A percentile compares a stretch with the other conserved stretches of the same genome.
phyloP scores from a whole-genome alignment of 805 yeast species.

The Komagataella pseudopastoris region DNA sequence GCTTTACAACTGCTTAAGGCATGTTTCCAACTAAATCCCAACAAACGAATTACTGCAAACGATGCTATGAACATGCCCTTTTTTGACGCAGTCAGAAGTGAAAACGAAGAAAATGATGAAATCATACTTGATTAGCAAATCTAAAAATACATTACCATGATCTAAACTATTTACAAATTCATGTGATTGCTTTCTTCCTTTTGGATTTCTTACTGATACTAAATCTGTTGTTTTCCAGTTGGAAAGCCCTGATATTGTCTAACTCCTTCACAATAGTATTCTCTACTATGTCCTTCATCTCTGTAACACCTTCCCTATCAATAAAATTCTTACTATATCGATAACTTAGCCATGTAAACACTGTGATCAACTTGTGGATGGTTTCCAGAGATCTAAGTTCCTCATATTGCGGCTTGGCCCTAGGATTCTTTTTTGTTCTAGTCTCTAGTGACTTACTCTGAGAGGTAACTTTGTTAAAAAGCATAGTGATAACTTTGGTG shows the following conservation, averaged over 20 bases:
- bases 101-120: slow-evolving; percentile 11
- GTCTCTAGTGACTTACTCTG: not conserved
- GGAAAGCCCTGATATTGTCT: slow-evolving; percentile 12
- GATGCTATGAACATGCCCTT: slow-evolving; percentile 45
- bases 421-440: not conserved
- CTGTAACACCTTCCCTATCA: slow-evolving; percentile 62
- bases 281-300: slow-evolving; percentile 60
- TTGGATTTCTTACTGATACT: not conserved
- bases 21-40: slow-evolving; percentile 46
- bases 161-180: not conserved
- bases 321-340: slow-evolving; percentile 74
- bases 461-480: not conserved
- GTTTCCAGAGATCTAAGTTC: slow-evolving; percentile 34
- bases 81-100: slow-evolving; percentile 28
- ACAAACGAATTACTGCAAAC: slow-evolving; percentile 40
- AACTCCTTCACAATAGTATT: slow-evolving; percentile 39
- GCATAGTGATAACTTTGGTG: slow-evolving; percentile 7
- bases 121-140: slow-evolving; percentile 9
- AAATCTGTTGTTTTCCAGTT: not conserved
- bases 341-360: slow-evolving; percentile 78
- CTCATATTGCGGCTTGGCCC: not conserved
- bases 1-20: slow-evolving; percentile 42
- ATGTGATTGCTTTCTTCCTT: not conserved
- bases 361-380: slow-evolving; percentile 50
- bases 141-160: not conserved